Evolutionary conservation across 345 rosid genomes (phyloP).

Genomic region (Heritiera fomes): DNA sequence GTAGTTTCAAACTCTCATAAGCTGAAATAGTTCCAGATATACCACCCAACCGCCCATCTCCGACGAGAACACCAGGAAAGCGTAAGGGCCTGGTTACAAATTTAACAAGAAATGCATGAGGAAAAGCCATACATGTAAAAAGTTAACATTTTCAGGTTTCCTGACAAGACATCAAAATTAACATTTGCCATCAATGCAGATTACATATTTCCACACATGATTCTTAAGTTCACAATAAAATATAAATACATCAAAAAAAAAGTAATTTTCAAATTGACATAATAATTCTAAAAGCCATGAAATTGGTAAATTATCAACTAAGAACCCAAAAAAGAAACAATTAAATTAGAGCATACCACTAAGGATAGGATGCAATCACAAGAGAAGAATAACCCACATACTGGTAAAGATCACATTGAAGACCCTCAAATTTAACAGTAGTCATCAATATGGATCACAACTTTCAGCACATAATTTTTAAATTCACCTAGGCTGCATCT

Average conservation of each 20-base stretch:
- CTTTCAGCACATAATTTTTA: background rate
- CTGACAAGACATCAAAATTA: background rate
- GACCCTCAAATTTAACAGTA: background rate
- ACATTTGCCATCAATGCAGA: background rate
- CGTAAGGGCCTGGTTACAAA: constrained; percentile 68
- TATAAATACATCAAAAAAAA: background rate
- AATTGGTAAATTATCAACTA: constrained; percentile 2
- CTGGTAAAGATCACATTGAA: background rate
- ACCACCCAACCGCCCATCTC: constrained; percentile 95
- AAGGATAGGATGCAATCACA: background rate
- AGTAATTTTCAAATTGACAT: background rate
- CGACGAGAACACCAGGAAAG: constrained; percentile 88
- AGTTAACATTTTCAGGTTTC: background rate
- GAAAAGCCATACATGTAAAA: background rate
- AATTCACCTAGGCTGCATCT: background rate
- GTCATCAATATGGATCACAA: background rate
- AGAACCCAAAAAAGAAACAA: background rate
- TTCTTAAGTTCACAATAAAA: constrained; percentile 6
- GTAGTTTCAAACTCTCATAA: constrained; percentile 72
- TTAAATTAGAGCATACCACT: background rate
- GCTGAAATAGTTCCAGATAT: constrained; percentile 95
- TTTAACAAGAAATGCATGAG: constrained; percentile 8
- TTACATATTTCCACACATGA: background rate
- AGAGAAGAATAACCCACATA: constrained; percentile 1
- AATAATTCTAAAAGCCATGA: background rate